Percentiles rank a stretch among this genome's conserved stretches.
phyloP scores from a whole-genome alignment of 2,329 filamentous ascomycete species.

The Hortaea werneckii region DNA sequence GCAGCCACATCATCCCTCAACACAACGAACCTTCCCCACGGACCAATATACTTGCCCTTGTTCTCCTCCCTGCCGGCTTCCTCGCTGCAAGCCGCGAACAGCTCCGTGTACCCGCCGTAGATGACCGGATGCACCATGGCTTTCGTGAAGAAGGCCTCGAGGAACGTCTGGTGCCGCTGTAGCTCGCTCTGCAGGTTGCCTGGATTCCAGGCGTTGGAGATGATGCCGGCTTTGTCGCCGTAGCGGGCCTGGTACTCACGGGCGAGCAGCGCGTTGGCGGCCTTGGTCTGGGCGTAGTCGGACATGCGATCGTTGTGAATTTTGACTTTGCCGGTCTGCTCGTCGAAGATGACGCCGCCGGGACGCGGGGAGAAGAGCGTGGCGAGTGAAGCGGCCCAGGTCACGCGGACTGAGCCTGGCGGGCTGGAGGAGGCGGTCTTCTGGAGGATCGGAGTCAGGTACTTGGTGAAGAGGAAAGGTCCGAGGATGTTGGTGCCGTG shows the following conservation, averaged over 20 bases:
- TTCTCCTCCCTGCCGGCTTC: conserved; percentile 18
- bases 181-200: conserved; percentile 24
- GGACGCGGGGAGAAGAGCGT: conserved; percentile 11
- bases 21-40: conserved; percentile 24
- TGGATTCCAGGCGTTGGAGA: conserved; percentile 22
- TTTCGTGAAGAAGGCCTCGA: conserved; percentile 4
- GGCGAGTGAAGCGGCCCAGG: conserved; percentile 22
- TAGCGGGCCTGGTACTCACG: conserved; percentile 12
- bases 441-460: conserved; percentile 22
- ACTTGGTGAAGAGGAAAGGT: conserved; percentile 23
- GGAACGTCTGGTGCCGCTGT: conserved; percentile 14
- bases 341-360: conserved; percentile 13
- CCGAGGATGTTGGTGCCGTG: conserved; percentile 27
- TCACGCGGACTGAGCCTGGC: conserved; percentile 21
- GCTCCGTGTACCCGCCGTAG: conserved; percentile 25
- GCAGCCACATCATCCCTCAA: conserved; percentile 22
- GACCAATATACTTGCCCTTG: conserved; percentile 20
- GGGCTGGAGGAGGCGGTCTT: conserved; percentile 18
- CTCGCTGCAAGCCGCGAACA: conserved; percentile 20
- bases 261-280: conserved; percentile 20
- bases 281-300: conserved; percentile 22
- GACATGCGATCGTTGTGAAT: conserved; percentile 8
- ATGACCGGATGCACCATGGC: conserved; percentile 15
- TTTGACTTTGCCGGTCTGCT: conserved; percentile 9
- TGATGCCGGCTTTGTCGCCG: conserved; percentile 12